phyloP scores from a whole-genome alignment of 164 flowering plant genomes.

The Platanus orientalis region DNA sequence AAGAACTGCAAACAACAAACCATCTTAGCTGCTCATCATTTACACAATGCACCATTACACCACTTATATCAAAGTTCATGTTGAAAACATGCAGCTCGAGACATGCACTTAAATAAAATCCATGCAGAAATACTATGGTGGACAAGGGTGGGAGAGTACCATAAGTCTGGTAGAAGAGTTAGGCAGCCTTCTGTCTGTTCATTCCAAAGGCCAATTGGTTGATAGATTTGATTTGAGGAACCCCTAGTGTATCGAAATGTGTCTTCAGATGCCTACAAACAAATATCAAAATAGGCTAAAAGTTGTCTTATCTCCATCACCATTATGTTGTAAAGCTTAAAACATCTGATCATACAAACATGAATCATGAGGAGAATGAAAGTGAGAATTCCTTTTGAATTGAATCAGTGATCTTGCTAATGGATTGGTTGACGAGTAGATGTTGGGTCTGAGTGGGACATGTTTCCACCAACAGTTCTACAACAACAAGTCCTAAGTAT shows the following conservation, averaged over 20 bases:
- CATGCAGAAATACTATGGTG: no score
- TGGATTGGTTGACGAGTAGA: slow-evolving; percentile 26
- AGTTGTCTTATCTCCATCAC: no score
- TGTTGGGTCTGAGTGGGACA: slow-evolving; percentile 70
- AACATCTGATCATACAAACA: no score
- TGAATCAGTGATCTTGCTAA: slow-evolving; percentile 52
- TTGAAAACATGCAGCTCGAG: neutral
- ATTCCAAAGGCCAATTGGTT: slow-evolving; percentile 51
- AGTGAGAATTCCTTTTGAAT: slow-evolving; percentile 35
- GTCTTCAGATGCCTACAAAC: slow-evolving; percentile 64
- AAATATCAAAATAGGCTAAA: neutral
- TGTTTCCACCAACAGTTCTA: slow-evolving; percentile 79
- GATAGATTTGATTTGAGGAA: slow-evolving; percentile 57
- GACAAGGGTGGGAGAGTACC: slow-evolving; percentile 36
- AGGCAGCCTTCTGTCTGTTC: no score
- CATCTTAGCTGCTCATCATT: no score
- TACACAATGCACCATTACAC: neutral
- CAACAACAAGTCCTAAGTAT: slow-evolving; percentile 1
- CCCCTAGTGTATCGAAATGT: slow-evolving; percentile 81
- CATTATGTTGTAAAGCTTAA: no score
- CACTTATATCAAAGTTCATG: neutral
- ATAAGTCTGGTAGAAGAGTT: slow-evolving; percentile 81
- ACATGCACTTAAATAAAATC: no score
- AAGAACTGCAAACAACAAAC: no score
- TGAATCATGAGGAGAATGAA: no score